Evolutionary conservation across 495 filamentous ascomycete genomes (phyloP).

Genomic region (Penicillium crystallinum): DNA sequence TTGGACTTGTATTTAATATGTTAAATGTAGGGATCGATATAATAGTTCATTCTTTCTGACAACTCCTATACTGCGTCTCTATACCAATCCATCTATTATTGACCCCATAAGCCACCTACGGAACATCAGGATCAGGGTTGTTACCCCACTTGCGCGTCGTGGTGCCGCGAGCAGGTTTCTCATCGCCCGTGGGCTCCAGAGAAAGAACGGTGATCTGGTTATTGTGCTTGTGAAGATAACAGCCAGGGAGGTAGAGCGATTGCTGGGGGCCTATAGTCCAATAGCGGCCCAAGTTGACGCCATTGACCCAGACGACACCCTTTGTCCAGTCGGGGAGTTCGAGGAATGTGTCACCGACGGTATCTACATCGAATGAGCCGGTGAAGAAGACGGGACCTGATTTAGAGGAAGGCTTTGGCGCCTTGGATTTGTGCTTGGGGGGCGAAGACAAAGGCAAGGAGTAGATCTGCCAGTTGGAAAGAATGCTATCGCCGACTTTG

Average conservation of each 20-base stretch:
- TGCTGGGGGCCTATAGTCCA: conserved; percentile 47
- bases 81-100: neutral
- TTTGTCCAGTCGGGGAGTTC: conserved; percentile 37
- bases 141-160: conserved; percentile 37
- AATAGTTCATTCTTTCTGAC: neutral
- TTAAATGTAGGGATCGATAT: neutral
- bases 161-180: conserved; percentile 25
- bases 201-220: conserved; percentile 41
- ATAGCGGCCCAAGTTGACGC: conserved; percentile 41
- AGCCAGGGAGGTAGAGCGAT: conserved; percentile 40
- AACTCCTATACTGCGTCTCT: neutral
- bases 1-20: neutral
- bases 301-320: conserved; percentile 45
- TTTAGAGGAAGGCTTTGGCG: neutral
- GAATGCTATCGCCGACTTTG: conserved; percentile 24
- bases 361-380: conserved; percentile 29
- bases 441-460: conserved; percentile 27
- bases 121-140: conserved; percentile 37
- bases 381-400: conserved; percentile 36
- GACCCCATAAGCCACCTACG: neutral
- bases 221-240: conserved; percentile 17
- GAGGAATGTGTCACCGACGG: conserved; percentile 37
- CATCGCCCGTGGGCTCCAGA: conserved; percentile 32
- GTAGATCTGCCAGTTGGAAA: conserved; percentile 38
- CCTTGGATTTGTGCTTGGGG: neutral